Conservation (phyloP, 331 rosid species). For the Pyrus hybrid region DNA sequence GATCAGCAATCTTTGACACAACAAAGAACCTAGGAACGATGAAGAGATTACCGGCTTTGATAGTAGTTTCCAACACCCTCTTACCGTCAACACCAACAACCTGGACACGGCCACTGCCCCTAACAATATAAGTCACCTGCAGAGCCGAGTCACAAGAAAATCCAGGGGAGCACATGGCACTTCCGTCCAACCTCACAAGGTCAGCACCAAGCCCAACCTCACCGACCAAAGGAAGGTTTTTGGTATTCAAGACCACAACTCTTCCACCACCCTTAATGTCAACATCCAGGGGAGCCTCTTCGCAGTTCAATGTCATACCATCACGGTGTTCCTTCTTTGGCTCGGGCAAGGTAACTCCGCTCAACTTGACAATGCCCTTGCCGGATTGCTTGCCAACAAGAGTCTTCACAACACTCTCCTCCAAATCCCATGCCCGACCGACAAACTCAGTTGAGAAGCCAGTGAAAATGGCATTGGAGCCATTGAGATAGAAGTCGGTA, state of each 20-base stretch:
- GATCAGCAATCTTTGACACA: conserved; percentile 77
- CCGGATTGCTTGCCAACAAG: conserved; percentile 59
- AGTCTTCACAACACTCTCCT: conserved; percentile 42
- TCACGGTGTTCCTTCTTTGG: conserved; percentile 48
- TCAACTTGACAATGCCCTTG: conserved; percentile 50
- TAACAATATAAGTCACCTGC: conserved; percentile 71
- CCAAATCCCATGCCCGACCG: conserved; percentile 73
- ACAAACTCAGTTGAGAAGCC: conserved; percentile 75
- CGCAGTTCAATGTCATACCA: conserved; percentile 62
- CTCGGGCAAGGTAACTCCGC: conserved; percentile 36
- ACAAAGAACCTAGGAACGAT: conserved; percentile 75
- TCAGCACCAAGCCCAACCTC: conserved; percentile 76
- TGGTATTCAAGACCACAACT: conserved; percentile 80
- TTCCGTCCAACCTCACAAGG: conserved; percentile 65
- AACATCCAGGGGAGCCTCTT: conserved; percentile 68
- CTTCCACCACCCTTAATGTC: conserved; percentile 64
- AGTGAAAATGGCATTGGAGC: conserved; percentile 66
- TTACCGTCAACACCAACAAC: conserved; percentile 68
- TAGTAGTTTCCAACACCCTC: conserved; percentile 63
- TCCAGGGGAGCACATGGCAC: conserved; percentile 84
- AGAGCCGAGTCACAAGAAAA: conserved; percentile 79
- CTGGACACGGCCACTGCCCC: conserved; percentile 63
- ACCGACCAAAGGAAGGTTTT: conserved; percentile 75
- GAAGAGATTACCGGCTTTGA: conserved; percentile 67
- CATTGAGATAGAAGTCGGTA: conserved; percentile 54